A percentile compares a stretch with the other conserved stretches of the same genome.
phyloP scores from a whole-genome alignment of 2,329 filamentous ascomycete genomes.

The Aspergillus sp. region DNA sequence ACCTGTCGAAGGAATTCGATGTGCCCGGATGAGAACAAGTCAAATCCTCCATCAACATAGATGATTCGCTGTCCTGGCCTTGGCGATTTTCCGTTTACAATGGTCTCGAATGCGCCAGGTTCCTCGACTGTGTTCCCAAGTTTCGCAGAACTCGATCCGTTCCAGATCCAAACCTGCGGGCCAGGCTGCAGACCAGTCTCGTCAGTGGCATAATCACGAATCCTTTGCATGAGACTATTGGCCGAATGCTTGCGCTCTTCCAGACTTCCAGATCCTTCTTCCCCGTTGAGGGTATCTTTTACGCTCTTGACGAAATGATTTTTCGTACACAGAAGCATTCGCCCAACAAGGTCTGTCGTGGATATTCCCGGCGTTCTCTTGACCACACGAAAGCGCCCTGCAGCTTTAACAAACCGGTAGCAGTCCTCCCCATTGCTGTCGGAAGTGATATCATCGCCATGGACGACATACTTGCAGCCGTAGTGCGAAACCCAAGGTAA shows the following conservation, averaged over 20 bases:
- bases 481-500: slow-evolving; percentile 94
- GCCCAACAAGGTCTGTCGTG: slow-evolving; percentile 94
- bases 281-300: slow-evolving; percentile 65
- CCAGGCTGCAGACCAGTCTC: slow-evolving; percentile 76
- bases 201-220: slow-evolving; percentile 85
- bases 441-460: slow-evolving; percentile 96
- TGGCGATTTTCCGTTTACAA: slow-evolving; percentile 72
- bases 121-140: slow-evolving; percentile 53
- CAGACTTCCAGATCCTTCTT: slow-evolving; percentile 69
- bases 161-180: slow-evolving; percentile 84
- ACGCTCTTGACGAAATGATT: slow-evolving; percentile 89
- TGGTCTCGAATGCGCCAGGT: slow-evolving; percentile 63
- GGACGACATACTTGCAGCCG: slow-evolving; percentile 92
- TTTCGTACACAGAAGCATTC: slow-evolving; percentile 95
- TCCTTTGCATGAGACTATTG: slow-evolving; percentile 71
- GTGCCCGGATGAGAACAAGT: slow-evolving; percentile 94
- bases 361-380: slow-evolving; percentile 95
- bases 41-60: slow-evolving; percentile 96
- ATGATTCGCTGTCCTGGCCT: slow-evolving; percentile 79
- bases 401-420: slow-evolving; percentile 95
- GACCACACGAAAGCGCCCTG: slow-evolving; percentile 91
- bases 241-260: slow-evolving; percentile 67
- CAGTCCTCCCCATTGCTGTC: slow-evolving; percentile 93
- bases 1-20: slow-evolving; percentile 91
- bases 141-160: slow-evolving; percentile 42